Base-by-base conservation (phyloP, 1,284 basidiomycete species). In the Microbotryum violaceum region DNA sequence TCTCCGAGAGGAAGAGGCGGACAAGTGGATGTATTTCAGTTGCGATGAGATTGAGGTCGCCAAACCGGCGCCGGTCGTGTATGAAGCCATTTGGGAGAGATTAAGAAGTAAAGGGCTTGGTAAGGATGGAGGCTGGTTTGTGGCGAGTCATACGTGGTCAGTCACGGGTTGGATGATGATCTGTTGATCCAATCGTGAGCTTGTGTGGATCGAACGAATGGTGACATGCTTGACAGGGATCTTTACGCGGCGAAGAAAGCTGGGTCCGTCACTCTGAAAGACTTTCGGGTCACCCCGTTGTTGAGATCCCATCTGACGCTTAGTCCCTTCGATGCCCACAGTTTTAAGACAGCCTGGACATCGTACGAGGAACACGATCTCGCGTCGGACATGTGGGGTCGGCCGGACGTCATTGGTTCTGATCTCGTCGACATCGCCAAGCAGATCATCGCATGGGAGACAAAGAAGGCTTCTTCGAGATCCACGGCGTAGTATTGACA, bases 311-410 rank as follows among this genome's bases (percentile, higher is more conserved):
- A 4, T 14, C 51, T 49, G 29, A n/a, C 29, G 0, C 44, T 21
- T 10, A 31, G 3, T 1, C 0, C 6, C 12, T 9, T 5, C 18
- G 23, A 7, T 8, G 5, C 2, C 3, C 37, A 50, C 55, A 62
- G 64, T 2, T 67, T 67, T 55, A 57, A 59, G 42, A 65, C 66
- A 2, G 63, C 61, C 0, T 61, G 60, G 33, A 56, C 63, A 8
- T 57, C 61, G 2, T 65, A 67, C 47, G 66, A 67, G 31, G 66
- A 67, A 50, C 52, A 63, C 45, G n/a, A 58, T 16, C 20, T 45
- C 18, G 46, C 60, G 4, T n/a, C 45, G 3, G 49, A 61, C 20
- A 4, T 67, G 4, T 67, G 56, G n/a, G 63, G 63, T 1, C 6
- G 31, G 16, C 63, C 66, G 9, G 66, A 67, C 44, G 31, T 67